These are phyloP conservation scores for Neotropicomus parvogracilis DNA, from an alignment of 1,284 basidiomycete species.

Conservation along the genomic window DNA sequence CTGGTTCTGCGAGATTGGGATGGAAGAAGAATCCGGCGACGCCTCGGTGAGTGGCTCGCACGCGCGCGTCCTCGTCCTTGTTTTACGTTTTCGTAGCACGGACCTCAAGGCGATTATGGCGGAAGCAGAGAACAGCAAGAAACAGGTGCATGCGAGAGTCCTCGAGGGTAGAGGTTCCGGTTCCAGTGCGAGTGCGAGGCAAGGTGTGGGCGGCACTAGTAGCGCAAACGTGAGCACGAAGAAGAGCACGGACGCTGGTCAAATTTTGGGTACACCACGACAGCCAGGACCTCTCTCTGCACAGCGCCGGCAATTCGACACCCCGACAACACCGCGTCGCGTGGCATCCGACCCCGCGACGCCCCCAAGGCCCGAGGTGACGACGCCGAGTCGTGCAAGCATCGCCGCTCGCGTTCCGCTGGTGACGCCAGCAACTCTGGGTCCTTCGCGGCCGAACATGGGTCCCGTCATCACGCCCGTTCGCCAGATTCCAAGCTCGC, in stretches of 20 bases:
- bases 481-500: slow-evolving; percentile 37
- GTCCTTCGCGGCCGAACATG: slow-evolving; percentile 34
- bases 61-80: not conserved
- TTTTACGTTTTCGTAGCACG: slow-evolving; percentile 41
- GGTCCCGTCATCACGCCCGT: slow-evolving; percentile 62
- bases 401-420: not conserved
- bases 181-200: not conserved
- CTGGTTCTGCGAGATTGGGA: slow-evolving; percentile 18
- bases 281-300: not conserved
- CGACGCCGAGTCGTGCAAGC: not conserved
- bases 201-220: not conserved
- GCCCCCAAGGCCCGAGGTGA: slow-evolving; percentile 1
- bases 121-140: slow-evolving; percentile 51
- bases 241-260: not conserved
- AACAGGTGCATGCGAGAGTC: slow-evolving; percentile 2
- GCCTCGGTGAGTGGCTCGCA: slow-evolving; percentile 40
- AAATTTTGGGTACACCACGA: not conserved
- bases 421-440: slow-evolving; percentile 11
- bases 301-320: slow-evolving; percentile 6
- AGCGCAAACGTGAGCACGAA: not conserved
- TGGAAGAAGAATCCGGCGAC: slow-evolving; percentile 43
- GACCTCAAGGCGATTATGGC: slow-evolving; percentile 89
- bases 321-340: slow-evolving; percentile 4
- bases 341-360: slow-evolving; percentile 6
- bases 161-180: not conserved